A percentile compares a stretch with the other conserved stretches of the same genome.
These are phyloP conservation scores for Colletotrichum graminicola DNA, from an alignment of 2,329 filamentous ascomycete species.

Conservation along the genomic window DNA sequence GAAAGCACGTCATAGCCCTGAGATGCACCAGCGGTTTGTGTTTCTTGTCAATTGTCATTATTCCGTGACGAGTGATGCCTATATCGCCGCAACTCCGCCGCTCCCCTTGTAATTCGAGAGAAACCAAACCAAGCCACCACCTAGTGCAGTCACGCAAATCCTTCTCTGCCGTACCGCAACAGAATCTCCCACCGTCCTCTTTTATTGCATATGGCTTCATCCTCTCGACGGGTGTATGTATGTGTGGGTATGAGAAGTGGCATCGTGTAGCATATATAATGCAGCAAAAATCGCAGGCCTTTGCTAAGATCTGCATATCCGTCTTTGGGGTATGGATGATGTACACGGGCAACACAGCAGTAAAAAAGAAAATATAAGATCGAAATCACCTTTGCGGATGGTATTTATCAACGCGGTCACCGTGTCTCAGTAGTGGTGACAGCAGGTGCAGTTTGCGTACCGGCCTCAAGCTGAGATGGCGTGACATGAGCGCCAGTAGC, in stretches of 20 bases:
- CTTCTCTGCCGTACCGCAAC: constrained; percentile 1
- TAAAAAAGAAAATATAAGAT: constrained; percentile 30
- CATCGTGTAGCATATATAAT: constrained; percentile 33
- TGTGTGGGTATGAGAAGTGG: constrained; percentile 39
- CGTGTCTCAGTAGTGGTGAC: constrained; percentile 23
- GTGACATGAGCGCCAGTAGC: constrained; percentile 52
- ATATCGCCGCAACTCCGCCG: constrained; percentile 44
- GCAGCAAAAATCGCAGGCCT: constrained; percentile 31
- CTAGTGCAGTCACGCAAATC: constrained; percentile 24
- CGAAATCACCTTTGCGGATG: background rate
- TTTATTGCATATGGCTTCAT: constrained; percentile 20
- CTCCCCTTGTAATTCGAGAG: constrained; percentile 41
- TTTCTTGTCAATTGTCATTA: constrained; percentile 37
- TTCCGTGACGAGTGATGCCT: constrained; percentile 41
- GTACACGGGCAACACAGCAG: constrained; percentile 39
- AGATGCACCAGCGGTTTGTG: constrained; percentile 48
- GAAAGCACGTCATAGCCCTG: constrained; percentile 15
- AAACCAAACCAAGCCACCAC: constrained; percentile 39
- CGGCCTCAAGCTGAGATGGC: constrained; percentile 63
- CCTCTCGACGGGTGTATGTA: constrained; percentile 29
- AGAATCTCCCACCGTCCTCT: background rate
- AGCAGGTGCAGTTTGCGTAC: constrained; percentile 48
- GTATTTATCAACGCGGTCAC: constrained; percentile 4
- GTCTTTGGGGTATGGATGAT: constrained; percentile 41
- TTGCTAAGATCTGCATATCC: constrained; percentile 37